A percentile compares a stretch with the other conserved stretches of the same genome.
Evolutionary conservation across 345 rosid genomes (phyloP).

Genomic region (Microthlaspi erraticum): DNA sequence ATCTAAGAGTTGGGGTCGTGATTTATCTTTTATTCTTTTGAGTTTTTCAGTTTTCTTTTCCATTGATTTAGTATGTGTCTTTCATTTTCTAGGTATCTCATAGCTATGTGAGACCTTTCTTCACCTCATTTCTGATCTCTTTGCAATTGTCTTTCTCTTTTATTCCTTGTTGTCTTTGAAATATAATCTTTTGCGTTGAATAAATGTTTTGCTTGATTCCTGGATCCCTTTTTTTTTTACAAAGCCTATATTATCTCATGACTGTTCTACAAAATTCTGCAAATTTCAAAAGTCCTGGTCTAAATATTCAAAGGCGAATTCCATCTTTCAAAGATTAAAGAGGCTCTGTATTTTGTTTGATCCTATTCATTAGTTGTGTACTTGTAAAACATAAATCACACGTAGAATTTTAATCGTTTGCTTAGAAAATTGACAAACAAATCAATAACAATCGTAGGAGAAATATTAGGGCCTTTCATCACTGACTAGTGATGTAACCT

Average conservation of each 20-base stretch:
- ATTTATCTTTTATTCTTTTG: background rate
- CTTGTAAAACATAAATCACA: background rate
- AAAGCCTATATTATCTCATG: background rate
- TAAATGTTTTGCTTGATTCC: background rate
- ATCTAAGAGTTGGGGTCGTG: conserved; percentile 11
- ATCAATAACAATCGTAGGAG: background rate
- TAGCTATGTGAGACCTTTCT: background rate
- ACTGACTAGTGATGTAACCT: background rate
- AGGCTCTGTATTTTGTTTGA: conserved; percentile 2
- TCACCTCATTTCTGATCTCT: background rate
- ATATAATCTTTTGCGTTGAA: background rate
- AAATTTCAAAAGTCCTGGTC: background rate
- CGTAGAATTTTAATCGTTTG: background rate
- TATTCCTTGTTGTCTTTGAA: conserved; percentile 7
- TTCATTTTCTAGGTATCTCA: conserved; percentile 6
- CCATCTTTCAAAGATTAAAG: background rate
- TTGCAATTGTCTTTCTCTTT: background rate
- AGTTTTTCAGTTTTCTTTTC: background rate
- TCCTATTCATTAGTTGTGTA: background rate
- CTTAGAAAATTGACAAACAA: background rate
- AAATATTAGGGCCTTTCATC: background rate
- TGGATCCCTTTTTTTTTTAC: background rate
- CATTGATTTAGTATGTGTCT: background rate
- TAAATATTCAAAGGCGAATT: background rate
- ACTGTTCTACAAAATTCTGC: background rate